Evolutionary conservation across 257 asterid species (phyloP).

Genomic region (Salvia rosmarinus): DNA sequence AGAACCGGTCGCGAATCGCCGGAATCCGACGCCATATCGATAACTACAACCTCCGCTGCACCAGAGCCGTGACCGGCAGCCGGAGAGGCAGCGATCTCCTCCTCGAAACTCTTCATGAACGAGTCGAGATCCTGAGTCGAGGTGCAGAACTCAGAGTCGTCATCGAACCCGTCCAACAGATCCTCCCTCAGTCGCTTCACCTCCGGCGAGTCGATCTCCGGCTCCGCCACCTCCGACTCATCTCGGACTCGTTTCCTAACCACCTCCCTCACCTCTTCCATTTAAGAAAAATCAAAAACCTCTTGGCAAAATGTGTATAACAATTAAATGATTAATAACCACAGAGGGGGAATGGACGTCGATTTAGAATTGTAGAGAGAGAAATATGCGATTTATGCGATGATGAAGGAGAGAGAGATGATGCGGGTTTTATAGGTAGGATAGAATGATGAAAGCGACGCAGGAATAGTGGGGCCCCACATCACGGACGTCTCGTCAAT

Average conservation of each 20-base stretch:
- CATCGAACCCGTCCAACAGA: slow-evolving; percentile 50
- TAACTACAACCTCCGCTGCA: slow-evolving; percentile 5
- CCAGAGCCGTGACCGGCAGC: slow-evolving; percentile 11
- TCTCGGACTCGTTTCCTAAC: slow-evolving; percentile 44
- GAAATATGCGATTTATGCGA: slow-evolving; percentile 16
- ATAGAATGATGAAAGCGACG: slow-evolving; percentile 37
- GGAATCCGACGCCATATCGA: slow-evolving; percentile 35
- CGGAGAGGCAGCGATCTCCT: slow-evolving; percentile 48
- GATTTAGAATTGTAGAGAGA: slow-evolving; percentile 27
- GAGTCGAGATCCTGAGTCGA: slow-evolving; percentile 57
- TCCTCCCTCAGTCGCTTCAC: slow-evolving; percentile 64
- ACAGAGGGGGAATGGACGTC: not conserved
- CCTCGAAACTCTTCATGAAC: slow-evolving; percentile 66
- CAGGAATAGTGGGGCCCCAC: slow-evolving; percentile 38
- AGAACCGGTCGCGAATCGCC: slow-evolving; percentile 57
- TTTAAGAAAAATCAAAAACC: not conserved
- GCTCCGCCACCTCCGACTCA: slow-evolving; percentile 33
- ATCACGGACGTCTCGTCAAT: slow-evolving; percentile 47
- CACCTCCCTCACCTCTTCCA: slow-evolving; percentile 33
- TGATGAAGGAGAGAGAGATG: slow-evolving; percentile 22
- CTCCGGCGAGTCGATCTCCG: slow-evolving; percentile 50
- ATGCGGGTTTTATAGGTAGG: slow-evolving; percentile 37
- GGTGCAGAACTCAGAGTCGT: slow-evolving; percentile 45
- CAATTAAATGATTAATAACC: not conserved
- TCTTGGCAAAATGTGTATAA: not conserved